These are phyloP conservation scores for Colletotrichum sp. DNA, from an alignment of 2,329 filamentous ascomycete species.

Conservation along the genomic window DNA sequence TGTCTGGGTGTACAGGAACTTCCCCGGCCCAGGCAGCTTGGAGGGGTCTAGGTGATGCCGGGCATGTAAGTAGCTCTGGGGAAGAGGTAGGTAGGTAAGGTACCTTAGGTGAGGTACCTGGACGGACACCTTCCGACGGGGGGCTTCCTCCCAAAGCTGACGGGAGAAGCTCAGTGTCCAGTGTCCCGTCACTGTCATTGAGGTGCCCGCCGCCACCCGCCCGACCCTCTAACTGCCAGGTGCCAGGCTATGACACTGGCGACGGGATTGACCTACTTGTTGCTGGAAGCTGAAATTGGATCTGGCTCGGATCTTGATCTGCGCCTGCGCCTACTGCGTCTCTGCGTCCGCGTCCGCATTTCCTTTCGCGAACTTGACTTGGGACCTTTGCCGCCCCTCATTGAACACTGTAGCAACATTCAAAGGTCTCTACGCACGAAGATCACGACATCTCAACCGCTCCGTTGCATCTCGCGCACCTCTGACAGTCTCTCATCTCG, in stretches of 20 bases:
- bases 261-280: background rate
- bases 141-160: too few relatives aligned
- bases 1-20: background rate
- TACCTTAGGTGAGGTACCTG: background rate
- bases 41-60: background rate
- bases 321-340: background rate
- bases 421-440: background rate
- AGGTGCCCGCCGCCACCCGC: background rate
- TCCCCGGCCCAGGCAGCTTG: background rate
- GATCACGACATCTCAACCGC: background rate
- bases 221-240: background rate
- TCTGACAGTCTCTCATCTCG: background rate
- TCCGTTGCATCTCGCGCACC: background rate
- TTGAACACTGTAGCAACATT: background rate
- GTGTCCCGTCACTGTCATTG: background rate
- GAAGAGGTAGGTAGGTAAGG: background rate
- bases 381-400: background rate
- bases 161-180: background rate
- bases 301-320: background rate
- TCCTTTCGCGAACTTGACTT: background rate
- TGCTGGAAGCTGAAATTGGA: background rate
- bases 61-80: background rate
- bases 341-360: background rate
- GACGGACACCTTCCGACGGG: background rate
- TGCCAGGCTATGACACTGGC: background rate